A percentile compares a stretch with the other conserved stretches of the same genome.
These are phyloP conservation scores for Hydrangea macrophylla DNA, from an alignment of 148 eudicot species.

Conservation along the genomic window DNA sequence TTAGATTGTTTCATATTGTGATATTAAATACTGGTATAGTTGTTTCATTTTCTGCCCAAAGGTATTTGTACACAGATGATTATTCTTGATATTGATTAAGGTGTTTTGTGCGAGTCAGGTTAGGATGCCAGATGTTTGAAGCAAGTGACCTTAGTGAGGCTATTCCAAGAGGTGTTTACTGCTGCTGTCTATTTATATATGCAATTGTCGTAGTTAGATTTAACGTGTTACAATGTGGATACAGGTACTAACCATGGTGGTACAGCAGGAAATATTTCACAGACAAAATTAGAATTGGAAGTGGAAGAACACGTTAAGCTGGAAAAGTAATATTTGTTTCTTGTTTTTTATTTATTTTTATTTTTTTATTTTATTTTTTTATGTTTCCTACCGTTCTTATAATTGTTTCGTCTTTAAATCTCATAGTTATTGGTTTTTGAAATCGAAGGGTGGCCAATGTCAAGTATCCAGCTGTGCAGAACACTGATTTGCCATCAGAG, in stretches of 20 bases:
- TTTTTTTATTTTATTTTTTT: too few relatives aligned
- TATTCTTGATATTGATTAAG: slow-evolving; percentile 10
- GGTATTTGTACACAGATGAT: neutral
- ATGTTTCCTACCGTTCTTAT: neutral
- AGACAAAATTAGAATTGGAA: slow-evolving; percentile 23
- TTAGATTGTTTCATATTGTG: too few relatives aligned
- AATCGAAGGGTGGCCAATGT: slow-evolving; percentile 13
- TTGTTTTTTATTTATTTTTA: too few relatives aligned
- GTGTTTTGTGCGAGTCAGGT: slow-evolving; percentile 23
- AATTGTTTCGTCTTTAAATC: neutral
- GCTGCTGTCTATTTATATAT: neutral
- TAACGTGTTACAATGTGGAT: slow-evolving; percentile 15
- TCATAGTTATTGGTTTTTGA: neutral
- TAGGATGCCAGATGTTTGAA: slow-evolving; percentile 32
- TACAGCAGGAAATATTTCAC: slow-evolving; percentile 28
- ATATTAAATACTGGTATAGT: too few relatives aligned
- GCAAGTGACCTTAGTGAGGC: slow-evolving; percentile 26
- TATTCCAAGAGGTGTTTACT: slow-evolving; percentile 35
- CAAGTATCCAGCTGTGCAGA: slow-evolving; percentile 26
- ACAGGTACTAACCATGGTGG: slow-evolving; percentile 33
- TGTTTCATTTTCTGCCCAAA: neutral
- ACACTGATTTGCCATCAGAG: slow-evolving; percentile 47
- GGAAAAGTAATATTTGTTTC: slow-evolving; percentile 35
- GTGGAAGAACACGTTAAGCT: slow-evolving; percentile 24
- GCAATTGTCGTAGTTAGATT: neutral